Percentiles rank a stretch among this genome's conserved stretches.
Conservation (phyloP, 2,329 filamentous ascomycete species). For the Colletotrichum neosansevieriae region DNA sequence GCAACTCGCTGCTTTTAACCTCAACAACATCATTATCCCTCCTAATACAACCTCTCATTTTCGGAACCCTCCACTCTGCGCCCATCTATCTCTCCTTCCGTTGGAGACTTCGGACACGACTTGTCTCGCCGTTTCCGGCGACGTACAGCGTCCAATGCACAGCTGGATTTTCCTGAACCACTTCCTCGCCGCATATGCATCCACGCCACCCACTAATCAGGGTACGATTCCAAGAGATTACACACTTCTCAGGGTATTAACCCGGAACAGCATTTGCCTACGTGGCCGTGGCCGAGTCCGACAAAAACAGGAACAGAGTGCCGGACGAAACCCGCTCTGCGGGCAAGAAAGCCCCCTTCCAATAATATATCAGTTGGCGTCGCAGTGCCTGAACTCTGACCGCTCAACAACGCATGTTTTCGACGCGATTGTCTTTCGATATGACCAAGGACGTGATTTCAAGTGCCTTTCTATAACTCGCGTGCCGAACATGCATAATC, state of each 20-base stretch:
- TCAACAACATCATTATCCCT: no score
- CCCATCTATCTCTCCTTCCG: no score
- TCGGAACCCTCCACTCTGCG: no score
- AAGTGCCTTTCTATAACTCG: not conserved
- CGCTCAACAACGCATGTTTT: constrained; percentile 1
- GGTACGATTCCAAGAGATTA: not conserved
- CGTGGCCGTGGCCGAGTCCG: not conserved
- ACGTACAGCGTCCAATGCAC: not conserved
- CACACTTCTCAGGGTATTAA: not conserved
- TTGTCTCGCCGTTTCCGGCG: not conserved
- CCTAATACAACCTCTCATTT: no score
- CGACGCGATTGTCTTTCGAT: constrained; percentile 11
- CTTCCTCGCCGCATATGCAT: not conserved
- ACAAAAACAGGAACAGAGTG: constrained; percentile 1
- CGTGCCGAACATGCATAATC: not conserved
- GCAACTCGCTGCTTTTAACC: no score
- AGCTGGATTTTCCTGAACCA: not conserved
- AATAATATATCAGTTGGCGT: not conserved
- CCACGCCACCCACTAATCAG: not conserved
- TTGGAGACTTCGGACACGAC: not conserved
- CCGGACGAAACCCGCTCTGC: not conserved
- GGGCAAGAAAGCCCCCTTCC: not conserved
- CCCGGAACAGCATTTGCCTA: not conserved
- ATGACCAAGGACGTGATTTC: not conserved
- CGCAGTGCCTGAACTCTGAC: not conserved